Evolutionary conservation across 2,329 filamentous ascomycete species (phyloP), one percentile per base, ranked within the genome.

Genomic region (Ophiostoma himal-ulmi): DNA sequence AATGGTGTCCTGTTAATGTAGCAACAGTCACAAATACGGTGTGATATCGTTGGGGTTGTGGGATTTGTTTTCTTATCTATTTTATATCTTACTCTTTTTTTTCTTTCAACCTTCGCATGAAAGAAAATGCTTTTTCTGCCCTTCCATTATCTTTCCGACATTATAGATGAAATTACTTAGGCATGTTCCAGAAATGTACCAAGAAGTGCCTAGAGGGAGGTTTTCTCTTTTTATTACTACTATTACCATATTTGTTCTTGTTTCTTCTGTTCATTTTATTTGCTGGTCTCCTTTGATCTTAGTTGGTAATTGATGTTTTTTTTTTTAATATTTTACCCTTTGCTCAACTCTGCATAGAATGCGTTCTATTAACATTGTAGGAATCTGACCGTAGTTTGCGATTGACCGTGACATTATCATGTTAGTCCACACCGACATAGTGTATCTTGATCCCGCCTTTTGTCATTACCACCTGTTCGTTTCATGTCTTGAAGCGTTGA

Each of bases 151-250:
- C 39, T 57, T 68, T 54, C 39, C 37, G 65, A 48, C 8, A 48
- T 66, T 48, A 67, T 67, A 67, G 65, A 67, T 67, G 65, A 67
- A 67, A 67, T 66, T 39, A 41, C 39, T 39, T 34, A 67, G 65
- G 65, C 37, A 39, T 48, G n/a, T 67, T 26, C 65, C 65, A 30
- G 37, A 67, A 48, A 67, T 48, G 36, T 66, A 44, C 39, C 65
- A 67, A 41, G 65, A 67, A 41, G 37, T 67, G 65, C 39, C 37
- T 67, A 67, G 65, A 67, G 26, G 65, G 65, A 48, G 39, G 65
- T 26, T 67, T 67, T 67, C 36, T 44, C 41, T 65, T 52, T 22
- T 64, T 65, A 57, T 36, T 65, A 54, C 14, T 52, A 52, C 20
- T 44, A 37, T 52, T 34, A 64, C 34, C 52, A 57, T 26, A n/a